Base-by-base conservation (phyloP, 305 asterid genomes). In the Stenogyne calaminthoides region DNA sequence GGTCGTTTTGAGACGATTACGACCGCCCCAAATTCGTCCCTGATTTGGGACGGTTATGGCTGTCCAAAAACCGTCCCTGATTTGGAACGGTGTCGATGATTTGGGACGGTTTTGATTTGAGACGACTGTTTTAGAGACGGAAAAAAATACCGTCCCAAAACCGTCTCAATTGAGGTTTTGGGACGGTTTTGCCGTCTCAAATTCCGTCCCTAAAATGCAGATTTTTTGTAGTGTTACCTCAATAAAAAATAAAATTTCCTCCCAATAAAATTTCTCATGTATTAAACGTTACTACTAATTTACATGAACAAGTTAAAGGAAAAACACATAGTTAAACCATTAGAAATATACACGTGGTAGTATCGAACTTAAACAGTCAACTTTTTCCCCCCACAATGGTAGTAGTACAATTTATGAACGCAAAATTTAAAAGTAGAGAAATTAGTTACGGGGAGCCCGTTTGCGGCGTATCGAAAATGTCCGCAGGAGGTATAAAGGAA, bases 401-500 rank as follows among this genome's bases (percentile, higher is more conserved):
- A 37, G 72, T 70, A 37, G 7, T 2, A 25, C 29, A 40, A 64
- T 14, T 70, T 75, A 70, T 64, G 56, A 55, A 51, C 10, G 49
- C 51, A 10, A 46, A 19, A 19, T 15, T 8, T 5, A n/a, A 19
- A 16, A 40, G 5, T 29, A 6, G 44, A 15, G 1, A 40, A 20
- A 49, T 37, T 51, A 65, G 64, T 78, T 55, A 84, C 5, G 86
- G 88, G 12, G 86, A 78, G 3, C 64, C 71, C 8, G 79, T 37
- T 10, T 60, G 71, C 15, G 73, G 34, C 2, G 81, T 10, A 25
- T 81, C 83, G 44, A 78, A 75, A 20, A 85, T 77, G 59, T 84
- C 93, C 6, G 90, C 90, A 0, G 96, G 96, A 60, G 96, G 96
- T 57, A 90, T 88, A 65, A 90, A 90, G 3, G 89, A 86, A 71